These are phyloP conservation scores for Lepidium africanum DNA, from an alignment of 345 rosid species.

Conservation along the genomic window DNA sequence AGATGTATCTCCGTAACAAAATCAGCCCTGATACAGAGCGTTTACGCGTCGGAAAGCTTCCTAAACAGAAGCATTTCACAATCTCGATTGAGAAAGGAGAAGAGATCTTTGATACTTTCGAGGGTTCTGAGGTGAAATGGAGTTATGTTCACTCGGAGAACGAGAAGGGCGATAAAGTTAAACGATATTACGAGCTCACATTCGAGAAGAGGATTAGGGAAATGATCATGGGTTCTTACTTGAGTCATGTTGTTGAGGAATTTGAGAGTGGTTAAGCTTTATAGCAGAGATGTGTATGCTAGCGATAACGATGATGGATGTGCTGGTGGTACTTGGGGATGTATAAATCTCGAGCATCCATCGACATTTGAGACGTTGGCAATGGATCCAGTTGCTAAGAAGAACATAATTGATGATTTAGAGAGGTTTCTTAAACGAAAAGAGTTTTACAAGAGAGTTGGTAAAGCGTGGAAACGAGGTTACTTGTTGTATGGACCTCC, in stretches of 20 bases:
- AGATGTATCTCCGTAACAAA: conserved; percentile 39
- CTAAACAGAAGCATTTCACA: conserved; percentile 23
- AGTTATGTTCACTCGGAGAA: conserved; percentile 13
- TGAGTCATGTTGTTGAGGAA: conserved; percentile 30
- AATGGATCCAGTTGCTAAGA: conserved; percentile 34
- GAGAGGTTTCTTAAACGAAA: conserved; percentile 43
- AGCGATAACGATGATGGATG: conserved; percentile 18
- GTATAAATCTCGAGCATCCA: conserved; percentile 43
- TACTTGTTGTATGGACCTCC: conserved; percentile 53
- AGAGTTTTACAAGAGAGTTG: conserved; percentile 45
- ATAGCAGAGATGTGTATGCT: conserved; percentile 22
- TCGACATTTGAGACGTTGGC: conserved; percentile 45
- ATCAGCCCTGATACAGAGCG: conserved; percentile 34
- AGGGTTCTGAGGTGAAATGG: conserved; percentile 25
- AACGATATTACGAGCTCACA: conserved; percentile 29
- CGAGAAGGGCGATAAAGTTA: conserved; percentile 1
- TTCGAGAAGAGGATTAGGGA: conserved; percentile 38
- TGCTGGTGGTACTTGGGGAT: conserved; percentile 32
- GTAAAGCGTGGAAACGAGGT: conserved; percentile 58
- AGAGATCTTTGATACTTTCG: conserved; percentile 19
- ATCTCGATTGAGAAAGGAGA: conserved; percentile 34
- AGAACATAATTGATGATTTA: conserved; percentile 35
- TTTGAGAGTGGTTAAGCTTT: conserved; percentile 34
- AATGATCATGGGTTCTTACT: conserved; percentile 17
- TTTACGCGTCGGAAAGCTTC: conserved; percentile 34